Evolutionary conservation across 2,329 filamentous ascomycete genomes (phyloP).

Genomic region (Escovopsis sp.): DNA sequence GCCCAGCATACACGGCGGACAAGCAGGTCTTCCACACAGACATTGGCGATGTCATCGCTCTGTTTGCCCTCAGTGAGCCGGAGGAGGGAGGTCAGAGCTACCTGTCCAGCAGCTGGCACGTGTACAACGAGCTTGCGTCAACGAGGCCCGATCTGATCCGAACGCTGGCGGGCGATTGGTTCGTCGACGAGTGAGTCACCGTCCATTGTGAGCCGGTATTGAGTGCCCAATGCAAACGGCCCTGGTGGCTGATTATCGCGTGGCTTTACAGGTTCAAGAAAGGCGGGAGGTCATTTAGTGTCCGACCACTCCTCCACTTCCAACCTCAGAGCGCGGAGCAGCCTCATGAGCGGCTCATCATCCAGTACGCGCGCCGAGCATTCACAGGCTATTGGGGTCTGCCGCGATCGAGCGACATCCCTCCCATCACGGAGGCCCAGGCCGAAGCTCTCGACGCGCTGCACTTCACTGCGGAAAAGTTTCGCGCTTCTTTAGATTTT

Average conservation of each 20-base stretch:
- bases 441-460: slow-evolving; percentile 36
- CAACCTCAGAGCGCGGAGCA: slow-evolving; percentile 28
- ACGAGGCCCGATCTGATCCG: slow-evolving; percentile 43
- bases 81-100: slow-evolving; percentile 40
- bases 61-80: slow-evolving; percentile 39
- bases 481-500: slow-evolving; percentile 28
- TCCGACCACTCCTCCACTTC: slow-evolving; percentile 39
- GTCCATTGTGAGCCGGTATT: too few species aligned
- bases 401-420: slow-evolving; percentile 36
- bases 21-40: slow-evolving; percentile 51
- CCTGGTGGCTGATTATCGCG: too few species aligned
- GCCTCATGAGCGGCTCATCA: slow-evolving; percentile 38
- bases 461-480: slow-evolving; percentile 32
- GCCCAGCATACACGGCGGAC: slow-evolving; percentile 43
- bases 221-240: neutral
- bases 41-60: slow-evolving; percentile 39
- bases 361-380: slow-evolving; percentile 44
- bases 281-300: slow-evolving; percentile 14
- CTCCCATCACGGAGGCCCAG: slow-evolving; percentile 38
- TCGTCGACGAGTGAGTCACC: slow-evolving; percentile 23
- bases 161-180: slow-evolving; percentile 37
- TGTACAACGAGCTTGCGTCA: slow-evolving; percentile 47
- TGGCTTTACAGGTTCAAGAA: slow-evolving; percentile 32
- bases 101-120: slow-evolving; percentile 39
- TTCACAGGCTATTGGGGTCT: slow-evolving; percentile 43